These are phyloP conservation scores for Ceratocystis cacaofunesta DNA, from an alignment of 2,329 filamentous ascomycete species.

Conservation along the genomic window DNA sequence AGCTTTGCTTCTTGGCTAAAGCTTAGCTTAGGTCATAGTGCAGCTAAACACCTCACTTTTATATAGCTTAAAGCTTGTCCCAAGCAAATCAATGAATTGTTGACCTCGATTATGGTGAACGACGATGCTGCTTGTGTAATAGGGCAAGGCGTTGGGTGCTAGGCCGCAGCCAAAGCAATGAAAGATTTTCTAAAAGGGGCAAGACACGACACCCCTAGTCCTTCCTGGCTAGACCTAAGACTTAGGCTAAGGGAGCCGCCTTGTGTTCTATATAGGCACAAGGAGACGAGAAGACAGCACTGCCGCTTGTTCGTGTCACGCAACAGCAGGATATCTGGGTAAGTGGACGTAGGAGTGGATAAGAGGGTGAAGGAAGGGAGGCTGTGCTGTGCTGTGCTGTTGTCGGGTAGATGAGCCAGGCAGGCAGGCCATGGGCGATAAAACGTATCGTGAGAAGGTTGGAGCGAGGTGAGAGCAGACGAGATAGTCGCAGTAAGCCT, in stretches of 20 bases:
- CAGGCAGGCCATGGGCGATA: not conserved
- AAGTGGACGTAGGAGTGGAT: not conserved
- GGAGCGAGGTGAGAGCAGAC: no score
- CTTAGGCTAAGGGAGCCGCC: no score
- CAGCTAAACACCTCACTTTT: not conserved
- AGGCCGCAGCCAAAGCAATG: no score
- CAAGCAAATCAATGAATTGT: not conserved
- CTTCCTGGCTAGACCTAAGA: no score
- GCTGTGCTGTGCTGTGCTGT: not conserved
- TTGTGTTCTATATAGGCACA: no score
- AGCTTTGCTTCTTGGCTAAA: not conserved
- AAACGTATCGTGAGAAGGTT: not conserved
- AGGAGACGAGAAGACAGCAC: no score
- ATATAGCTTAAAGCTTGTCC: not conserved
- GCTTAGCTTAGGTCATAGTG: not conserved
- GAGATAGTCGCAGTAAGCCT: no score
- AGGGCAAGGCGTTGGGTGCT: no score
- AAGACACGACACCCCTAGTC: no score
- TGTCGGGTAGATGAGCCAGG: no score
- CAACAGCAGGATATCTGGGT: not conserved
- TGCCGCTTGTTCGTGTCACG: not conserved
- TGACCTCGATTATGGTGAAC: not conserved
- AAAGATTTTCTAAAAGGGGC: no score
- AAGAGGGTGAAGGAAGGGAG: slow-evolving; percentile 5
- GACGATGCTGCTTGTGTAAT: not conserved